phyloP scores from a whole-genome alignment of 1,284 basidiomycete species.

The Leccinum subrobustum region DNA sequence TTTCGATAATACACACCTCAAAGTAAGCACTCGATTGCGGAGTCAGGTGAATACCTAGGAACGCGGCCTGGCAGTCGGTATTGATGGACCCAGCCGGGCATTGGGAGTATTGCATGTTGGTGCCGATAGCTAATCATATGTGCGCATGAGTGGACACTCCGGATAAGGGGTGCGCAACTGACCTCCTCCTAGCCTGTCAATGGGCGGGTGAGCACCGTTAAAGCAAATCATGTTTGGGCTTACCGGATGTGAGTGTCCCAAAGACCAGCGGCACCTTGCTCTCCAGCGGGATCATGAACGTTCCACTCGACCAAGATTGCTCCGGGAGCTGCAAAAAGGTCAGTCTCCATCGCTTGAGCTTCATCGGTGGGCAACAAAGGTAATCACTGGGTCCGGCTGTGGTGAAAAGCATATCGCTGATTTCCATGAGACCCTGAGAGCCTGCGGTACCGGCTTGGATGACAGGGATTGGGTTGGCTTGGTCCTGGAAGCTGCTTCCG shows the following conservation, averaged over 20 bases:
- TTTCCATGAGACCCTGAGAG: slow-evolving; percentile 18
- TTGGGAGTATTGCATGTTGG: background rate
- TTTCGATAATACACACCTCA: background rate
- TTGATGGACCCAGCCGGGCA: background rate
- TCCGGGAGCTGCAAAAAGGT: background rate
- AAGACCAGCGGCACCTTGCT: background rate
- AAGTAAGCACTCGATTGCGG: background rate
- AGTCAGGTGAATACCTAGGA: background rate
- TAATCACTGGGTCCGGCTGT: background rate
- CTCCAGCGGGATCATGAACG: background rate
- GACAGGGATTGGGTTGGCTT: background rate
- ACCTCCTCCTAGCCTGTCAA: background rate
- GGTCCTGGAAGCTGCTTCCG: background rate
- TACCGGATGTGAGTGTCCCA: background rate
- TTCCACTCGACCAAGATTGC: background rate
- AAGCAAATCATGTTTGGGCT: background rate
- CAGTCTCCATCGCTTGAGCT: background rate
- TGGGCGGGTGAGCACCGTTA: background rate
- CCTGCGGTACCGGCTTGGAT: slow-evolving; percentile 20
- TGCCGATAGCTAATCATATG: background rate
- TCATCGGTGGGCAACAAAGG: background rate
- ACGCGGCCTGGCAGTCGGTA: background rate
- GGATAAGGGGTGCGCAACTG: background rate
- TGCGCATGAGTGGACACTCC: background rate
- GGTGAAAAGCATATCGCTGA: background rate